Evolutionary conservation across 768 basidiomycete genomes (phyloP), one percentile per base, ranked within the genome.

Genomic region (Phlebiopsis gigantea): DNA sequence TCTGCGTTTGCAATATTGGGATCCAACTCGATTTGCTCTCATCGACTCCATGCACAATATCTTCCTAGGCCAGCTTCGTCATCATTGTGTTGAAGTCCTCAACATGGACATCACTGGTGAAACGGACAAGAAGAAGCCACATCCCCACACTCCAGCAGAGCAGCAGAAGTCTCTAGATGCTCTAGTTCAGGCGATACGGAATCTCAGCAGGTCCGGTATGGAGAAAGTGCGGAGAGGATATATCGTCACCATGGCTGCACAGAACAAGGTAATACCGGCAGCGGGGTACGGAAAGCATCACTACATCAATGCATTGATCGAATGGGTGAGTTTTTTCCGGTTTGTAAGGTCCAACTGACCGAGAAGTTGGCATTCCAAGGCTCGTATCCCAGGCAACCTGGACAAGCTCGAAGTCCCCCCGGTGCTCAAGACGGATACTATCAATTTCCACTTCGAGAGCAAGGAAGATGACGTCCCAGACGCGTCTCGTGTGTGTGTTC

Each of bases 31-130:
- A 4, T 71, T 61, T 46, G 47, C 68, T 4, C 61, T 73, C 0
- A 60, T 77, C 9, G 75, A 79, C 50, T 55, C 71, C 1, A 77
- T 77, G 75, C 77, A 79, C 58, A 69, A 66, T 17, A 62, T 77
- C 0, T 68, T 71, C 39, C 67, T 77, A 0, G 71, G 73, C 5
- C 45, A 68, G 1, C 54, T 73, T 4, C 60, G 66, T 21, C 64
- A 69, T 21, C 75, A 77, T 50, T 70, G 66, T 44, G 63, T 66
- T 4, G 48, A 59, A 1, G 42, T 72, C 0, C 67, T 64, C 49
- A 52, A 57, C 4, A 65, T 70, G 22, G 63, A 70, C 49, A 30
- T 65, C 19, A 57, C 46, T 7, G 22, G 25, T 17, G 46, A 47
- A 9, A n/a, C n/a, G n/a, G n/a, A n/a, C n/a, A n/a, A n/a, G 46